Conservation (phyloP, 164 flowering plant species). For the Dillenia turbinata region DNA sequence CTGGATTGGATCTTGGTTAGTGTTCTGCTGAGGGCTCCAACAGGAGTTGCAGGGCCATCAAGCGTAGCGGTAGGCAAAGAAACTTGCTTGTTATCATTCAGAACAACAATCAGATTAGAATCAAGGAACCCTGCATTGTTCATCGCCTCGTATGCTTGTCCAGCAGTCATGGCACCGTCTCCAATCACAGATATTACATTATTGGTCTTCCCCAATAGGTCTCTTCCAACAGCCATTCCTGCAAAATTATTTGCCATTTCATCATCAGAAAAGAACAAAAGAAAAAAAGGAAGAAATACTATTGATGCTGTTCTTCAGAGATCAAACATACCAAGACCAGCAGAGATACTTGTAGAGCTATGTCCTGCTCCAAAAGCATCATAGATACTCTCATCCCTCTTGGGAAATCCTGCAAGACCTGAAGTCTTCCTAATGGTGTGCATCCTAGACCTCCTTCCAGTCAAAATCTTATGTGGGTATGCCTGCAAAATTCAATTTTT, state of each 20-base stretch:
- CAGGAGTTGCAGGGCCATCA: constrained; percentile 90
- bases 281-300: background rate
- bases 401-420: constrained; percentile 87
- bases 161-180: constrained; percentile 98
- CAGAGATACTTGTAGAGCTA: constrained; percentile 94
- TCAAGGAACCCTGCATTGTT: constrained; percentile 90
- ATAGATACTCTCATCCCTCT: constrained; percentile 79
- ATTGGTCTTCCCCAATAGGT: constrained; percentile 72
- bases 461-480: constrained; percentile 87
- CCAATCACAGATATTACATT: constrained; percentile 86
- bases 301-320: background rate
- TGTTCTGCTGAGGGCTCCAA: constrained; percentile 83
- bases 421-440: constrained; percentile 74
- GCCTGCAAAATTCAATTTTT: constrained; percentile 41
- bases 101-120: constrained; percentile 63
- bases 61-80: constrained; percentile 95
- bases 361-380: constrained; percentile 98
- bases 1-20: constrained; percentile 70
- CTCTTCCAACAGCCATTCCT: constrained; percentile 95
- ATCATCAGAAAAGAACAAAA: background rate
- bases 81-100: constrained; percentile 90
- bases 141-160: constrained; percentile 98
- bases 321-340: constrained; percentile 73
- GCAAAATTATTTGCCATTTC: background rate
- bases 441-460: constrained; percentile 88